phyloP scores from a whole-genome alignment of 2,329 filamentous ascomycete species.

The Fusarium praegraminearum region DNA sequence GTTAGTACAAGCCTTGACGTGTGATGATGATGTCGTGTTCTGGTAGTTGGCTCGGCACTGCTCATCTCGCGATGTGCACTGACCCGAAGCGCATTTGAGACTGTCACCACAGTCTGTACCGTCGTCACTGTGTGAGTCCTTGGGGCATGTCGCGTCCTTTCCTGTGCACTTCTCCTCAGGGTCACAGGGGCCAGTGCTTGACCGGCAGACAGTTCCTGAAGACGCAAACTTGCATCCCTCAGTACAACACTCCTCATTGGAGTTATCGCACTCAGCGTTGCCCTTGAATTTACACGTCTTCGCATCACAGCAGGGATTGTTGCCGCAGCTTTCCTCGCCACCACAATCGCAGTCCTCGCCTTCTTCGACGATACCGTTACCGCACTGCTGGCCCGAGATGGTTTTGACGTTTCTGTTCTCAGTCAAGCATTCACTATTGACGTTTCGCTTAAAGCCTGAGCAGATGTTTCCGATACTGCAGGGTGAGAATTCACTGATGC shows the following conservation, averaged over 20 bases:
- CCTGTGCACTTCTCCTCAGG: conserved; percentile 87
- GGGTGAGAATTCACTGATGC: conserved; percentile 83
- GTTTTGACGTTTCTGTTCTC: conserved; percentile 86
- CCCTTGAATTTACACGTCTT: conserved; percentile 86
- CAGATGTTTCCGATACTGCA: conserved; percentile 96
- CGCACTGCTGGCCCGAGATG: conserved; percentile 86
- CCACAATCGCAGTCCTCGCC: conserved; percentile 98
- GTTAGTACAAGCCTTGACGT: conserved; percentile 77
- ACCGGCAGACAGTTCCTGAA: conserved; percentile 80
- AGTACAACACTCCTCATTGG: conserved; percentile 86
- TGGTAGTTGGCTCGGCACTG: conserved; percentile 92
- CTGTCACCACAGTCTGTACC: conserved; percentile 77
- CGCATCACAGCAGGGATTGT: conserved; percentile 86
- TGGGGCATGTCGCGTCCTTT: conserved; percentile 76
- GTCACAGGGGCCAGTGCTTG: conserved; percentile 84
- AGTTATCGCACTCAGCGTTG: conserved; percentile 81
- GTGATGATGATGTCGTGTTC: conserved; percentile 76
- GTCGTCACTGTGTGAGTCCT: conserved; percentile 76
- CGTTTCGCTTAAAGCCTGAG: conserved; percentile 81
- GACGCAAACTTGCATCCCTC: conserved; percentile 73
- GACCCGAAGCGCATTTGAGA: conserved; percentile 87
- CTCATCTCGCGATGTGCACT: conserved; percentile 91
- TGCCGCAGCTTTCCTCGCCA: conserved; percentile 75
- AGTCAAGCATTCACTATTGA: conserved; percentile 82
- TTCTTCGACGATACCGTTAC: conserved; percentile 94